Conservation (phyloP, 176 grass and related monocot genomes). For the Urochloa ruziziensis region DNA sequence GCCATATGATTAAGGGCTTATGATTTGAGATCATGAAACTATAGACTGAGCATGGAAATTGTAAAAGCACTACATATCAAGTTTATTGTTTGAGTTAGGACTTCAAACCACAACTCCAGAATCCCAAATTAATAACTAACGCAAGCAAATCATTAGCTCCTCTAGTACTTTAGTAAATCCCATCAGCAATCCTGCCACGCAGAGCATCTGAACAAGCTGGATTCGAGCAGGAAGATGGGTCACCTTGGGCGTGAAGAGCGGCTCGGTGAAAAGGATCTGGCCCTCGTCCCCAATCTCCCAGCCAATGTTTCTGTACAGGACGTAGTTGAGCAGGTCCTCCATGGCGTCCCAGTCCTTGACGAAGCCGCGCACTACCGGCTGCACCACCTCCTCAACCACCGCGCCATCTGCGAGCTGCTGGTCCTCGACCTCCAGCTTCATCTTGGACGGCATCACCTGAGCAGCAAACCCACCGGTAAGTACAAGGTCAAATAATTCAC, state of each 20-base stretch:
- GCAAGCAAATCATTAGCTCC: neutral
- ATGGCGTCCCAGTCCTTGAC: constrained; percentile 96
- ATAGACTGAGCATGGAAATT: neutral
- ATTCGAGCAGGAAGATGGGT: neutral
- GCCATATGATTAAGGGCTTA: neutral
- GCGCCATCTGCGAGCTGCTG: constrained; percentile 47
- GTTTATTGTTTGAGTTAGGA: neutral
- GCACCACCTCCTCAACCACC: constrained; percentile 67
- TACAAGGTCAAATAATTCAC: neutral
- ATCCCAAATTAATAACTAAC: neutral
- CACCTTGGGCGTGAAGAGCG: constrained; percentile 94
- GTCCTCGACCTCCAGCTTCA: constrained; percentile 74
- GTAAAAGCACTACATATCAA: neutral
- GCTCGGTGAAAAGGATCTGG: constrained; percentile 91
- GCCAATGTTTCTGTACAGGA: constrained; percentile 82
- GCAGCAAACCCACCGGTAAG: neutral
- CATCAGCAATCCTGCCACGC: neutral
- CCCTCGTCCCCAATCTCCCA: constrained; percentile 99
- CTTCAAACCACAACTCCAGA: neutral
- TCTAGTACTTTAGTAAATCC: neutral
- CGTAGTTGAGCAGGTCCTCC: constrained; percentile 89
- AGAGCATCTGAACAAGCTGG: neutral
- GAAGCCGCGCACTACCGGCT: constrained; percentile 87
- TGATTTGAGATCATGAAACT: neutral
- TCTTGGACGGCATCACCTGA: constrained; percentile 93